These are phyloP conservation scores for Nymphaea thermarum DNA, from an alignment of 164 flowering plant genomes.

Conservation along the genomic window DNA sequence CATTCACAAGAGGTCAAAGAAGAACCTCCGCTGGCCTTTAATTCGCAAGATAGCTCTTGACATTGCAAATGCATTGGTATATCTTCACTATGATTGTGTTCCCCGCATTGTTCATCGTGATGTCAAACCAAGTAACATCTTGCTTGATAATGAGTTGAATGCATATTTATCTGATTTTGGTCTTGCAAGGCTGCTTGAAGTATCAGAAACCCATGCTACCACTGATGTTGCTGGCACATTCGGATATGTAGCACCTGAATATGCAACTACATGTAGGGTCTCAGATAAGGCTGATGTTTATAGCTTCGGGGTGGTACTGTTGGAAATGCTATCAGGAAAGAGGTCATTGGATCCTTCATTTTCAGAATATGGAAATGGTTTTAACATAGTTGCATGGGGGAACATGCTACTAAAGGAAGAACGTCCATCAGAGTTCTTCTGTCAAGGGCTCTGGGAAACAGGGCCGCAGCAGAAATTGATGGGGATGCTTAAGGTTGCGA, in stretches of 20 bases:
- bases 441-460: conserved; percentile 36
- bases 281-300: conserved; percentile 77
- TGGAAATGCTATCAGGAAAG: conserved; percentile 66
- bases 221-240: conserved; percentile 85
- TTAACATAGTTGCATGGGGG: conserved; percentile 67
- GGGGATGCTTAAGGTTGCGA: conserved; percentile 46
- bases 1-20: conserved; percentile 41
- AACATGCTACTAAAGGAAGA: conserved; percentile 41
- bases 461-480: conserved; percentile 48
- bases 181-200: conserved; percentile 62
- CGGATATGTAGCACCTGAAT: conserved; percentile 79
- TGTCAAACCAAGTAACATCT: conserved; percentile 73
- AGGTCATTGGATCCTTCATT: conserved; percentile 67
- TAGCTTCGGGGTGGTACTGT: conserved; percentile 62
- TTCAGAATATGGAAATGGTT: conserved; percentile 59
- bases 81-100: conserved; percentile 53
- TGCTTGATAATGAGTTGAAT: conserved; percentile 57
- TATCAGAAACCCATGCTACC: conserved; percentile 70
- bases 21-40: conserved; percentile 31
- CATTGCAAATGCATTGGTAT: conserved; percentile 59
- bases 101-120: conserved; percentile 72
- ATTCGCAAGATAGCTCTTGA: conserved; percentile 54
- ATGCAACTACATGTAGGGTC: conserved; percentile 74
- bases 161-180: conserved; percentile 77
- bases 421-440: conserved; percentile 40